These are phyloP conservation scores for Encephalitozoon cuniculi DNA, from an alignment of 371 early-diverging fungal species.

Conservation along the genomic window DNA sequence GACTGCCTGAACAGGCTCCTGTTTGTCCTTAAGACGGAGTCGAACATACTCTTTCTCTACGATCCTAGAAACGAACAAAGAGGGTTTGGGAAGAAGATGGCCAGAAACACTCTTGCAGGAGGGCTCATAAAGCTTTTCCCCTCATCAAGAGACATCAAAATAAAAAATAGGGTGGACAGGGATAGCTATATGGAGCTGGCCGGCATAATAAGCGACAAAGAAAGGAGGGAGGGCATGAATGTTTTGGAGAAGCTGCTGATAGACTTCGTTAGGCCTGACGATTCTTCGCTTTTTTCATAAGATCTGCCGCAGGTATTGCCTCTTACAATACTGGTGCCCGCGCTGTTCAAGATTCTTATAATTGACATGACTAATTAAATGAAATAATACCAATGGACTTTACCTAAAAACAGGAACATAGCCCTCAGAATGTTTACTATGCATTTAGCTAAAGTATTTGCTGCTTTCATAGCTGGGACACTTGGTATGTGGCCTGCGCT, in stretches of 20 bases:
- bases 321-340: too few relatives aligned
- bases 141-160: not conserved
- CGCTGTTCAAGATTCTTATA: too few relatives aligned
- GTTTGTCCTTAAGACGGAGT: not conserved
- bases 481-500: not conserved
- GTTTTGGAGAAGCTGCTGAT: not conserved
- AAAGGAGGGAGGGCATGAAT: not conserved
- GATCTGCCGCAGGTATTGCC: too few relatives aligned
- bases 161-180: not conserved
- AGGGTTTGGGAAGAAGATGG: not conserved
- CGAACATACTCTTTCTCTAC: not conserved
- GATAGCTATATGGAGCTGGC: not conserved
- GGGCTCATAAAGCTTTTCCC: not conserved
- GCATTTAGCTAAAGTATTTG: not conserved
- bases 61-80: not conserved
- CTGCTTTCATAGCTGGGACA: not conserved
- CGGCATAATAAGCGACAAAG: not conserved
- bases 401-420: too few relatives aligned
- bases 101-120: not conserved
- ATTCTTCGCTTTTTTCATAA: not conserved
- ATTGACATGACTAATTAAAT: too few relatives aligned
- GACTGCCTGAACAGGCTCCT: not conserved
- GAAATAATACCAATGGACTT: too few relatives aligned
- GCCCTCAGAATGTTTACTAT: not conserved
- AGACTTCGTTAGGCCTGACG: not conserved